Evolutionary conservation across 2,329 filamentous ascomycete genomes (phyloP).

Genomic region (Teratosphaeria zuluensis): DNA sequence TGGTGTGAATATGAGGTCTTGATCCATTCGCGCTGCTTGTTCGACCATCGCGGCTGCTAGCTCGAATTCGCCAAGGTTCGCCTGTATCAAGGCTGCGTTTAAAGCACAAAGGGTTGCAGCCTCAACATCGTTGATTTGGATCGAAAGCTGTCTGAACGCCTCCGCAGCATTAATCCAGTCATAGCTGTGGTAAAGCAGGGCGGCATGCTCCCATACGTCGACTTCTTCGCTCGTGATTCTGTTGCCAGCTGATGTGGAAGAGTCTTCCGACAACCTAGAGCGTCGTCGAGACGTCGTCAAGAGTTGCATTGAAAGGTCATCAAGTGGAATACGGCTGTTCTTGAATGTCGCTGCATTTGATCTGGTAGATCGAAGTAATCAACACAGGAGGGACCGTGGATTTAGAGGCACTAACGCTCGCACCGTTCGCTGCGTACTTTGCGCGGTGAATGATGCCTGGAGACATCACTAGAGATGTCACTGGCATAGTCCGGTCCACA

Average conservation of each 20-base stretch:
- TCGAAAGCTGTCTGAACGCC: conserved; percentile 16
- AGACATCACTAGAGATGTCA: neutral
- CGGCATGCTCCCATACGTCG: conserved; percentile 27
- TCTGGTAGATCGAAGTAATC: neutral
- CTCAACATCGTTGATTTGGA: conserved; percentile 6
- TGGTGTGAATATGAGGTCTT: conserved; percentile 9
- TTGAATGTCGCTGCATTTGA: neutral
- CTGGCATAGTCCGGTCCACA: neutral
- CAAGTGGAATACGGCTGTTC: neutral
- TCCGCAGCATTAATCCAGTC: conserved; percentile 24
- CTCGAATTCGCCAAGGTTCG: conserved; percentile 21
- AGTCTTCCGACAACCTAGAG: neutral
- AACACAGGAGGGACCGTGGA: neutral
- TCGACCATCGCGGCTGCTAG: conserved; percentile 14
- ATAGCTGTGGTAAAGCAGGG: conserved; percentile 21
- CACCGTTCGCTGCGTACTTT: neutral
- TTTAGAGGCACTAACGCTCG: neutral
- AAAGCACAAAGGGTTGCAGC: conserved; percentile 15
- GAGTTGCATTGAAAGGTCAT: neutral
- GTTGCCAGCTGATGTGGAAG: neutral
- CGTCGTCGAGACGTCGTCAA: neutral
- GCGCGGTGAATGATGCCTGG: neutral
- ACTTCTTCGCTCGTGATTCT: conserved; percentile 10
- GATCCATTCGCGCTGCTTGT: conserved; percentile 12
- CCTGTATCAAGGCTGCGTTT: conserved; percentile 22